Base-by-base conservation (phyloP, 805 yeast species). In the Candida methanosorbosa region DNA sequence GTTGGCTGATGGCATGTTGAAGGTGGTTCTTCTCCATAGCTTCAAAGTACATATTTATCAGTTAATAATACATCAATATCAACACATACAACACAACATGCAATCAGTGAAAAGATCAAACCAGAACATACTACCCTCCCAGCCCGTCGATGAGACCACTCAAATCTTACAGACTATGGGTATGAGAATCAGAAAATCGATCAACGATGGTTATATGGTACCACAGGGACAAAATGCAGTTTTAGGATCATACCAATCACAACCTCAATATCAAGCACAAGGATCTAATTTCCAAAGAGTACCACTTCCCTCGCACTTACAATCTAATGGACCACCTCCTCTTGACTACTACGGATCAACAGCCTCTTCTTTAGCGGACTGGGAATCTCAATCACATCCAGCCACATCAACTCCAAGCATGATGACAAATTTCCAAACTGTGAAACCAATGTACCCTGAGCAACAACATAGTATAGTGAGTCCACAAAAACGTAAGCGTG, bases 131-230 rank as follows among this genome's bases (percentile, higher is more conserved):
- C 20, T 27, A 19, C 8, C 35, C 6, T 9, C 20, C 11, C 17
- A 21, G 16, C 19, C 27, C 5, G 18, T 16, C 5, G 53, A 50
- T 48, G 59, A 57, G n/a, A 54, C 50, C 27, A 49, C 54, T 12
- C 63, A 54, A 29, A 54, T 61, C 18, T 62, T 80, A 18, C 67
- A 75, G 27, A 68, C 78, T 1, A 49, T 80, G 5, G 87, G 86
- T 0, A 80, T 78, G 85, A 66, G 85, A 41, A 73, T 81, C 38
- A 68, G 90, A 48, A 77, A 78, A 44, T 66, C 81, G 2, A 74
- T 81, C 3, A 64, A 72, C 23, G 76, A 77, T 29, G 87, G 87
- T 1, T 78, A 78, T 45, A 39, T 40, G 34, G 45, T 44, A 18
- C 49, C 46, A 22, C 20, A 19, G 27, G 26, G 25, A 19, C 12